Conservation (phyloP, 768 basidiomycete genomes). For the Boletus huronensis region DNA sequence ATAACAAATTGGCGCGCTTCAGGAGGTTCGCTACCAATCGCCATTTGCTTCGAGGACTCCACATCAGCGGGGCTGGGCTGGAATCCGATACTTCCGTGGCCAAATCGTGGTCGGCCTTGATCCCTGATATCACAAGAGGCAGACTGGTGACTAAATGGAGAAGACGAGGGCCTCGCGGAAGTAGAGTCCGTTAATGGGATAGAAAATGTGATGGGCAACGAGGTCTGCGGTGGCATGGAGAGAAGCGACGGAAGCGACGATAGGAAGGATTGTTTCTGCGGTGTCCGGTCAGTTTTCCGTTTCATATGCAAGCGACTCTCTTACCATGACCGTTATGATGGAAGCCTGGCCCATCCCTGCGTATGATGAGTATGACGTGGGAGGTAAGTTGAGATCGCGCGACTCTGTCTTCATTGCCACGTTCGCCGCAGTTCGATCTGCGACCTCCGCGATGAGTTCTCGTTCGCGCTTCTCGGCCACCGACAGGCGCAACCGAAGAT, state of each 20-base stretch:
- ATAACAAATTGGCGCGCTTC: constrained; percentile 54
- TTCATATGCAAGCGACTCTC: constrained; percentile 1
- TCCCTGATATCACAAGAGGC: constrained; percentile 46
- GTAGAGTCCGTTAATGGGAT: constrained; percentile 42
- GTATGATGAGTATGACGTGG: constrained; percentile 40
- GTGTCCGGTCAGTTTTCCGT: constrained; percentile 14
- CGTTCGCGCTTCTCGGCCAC: constrained; percentile 65
- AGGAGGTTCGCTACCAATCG: constrained; percentile 31
- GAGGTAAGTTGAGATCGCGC: constrained; percentile 47
- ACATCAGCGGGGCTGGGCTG: constrained; percentile 45
- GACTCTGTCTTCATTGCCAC: constrained; percentile 56
- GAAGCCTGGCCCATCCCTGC: constrained; percentile 45
- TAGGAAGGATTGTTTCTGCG: constrained; percentile 61
- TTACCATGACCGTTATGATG: constrained; percentile 69
- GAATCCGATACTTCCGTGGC: constrained; percentile 38
- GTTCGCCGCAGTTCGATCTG: constrained; percentile 35
- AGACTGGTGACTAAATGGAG: constrained; percentile 41
- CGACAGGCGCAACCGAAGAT: constrained; percentile 60
- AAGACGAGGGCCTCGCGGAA: constrained; percentile 38
- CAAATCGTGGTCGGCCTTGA: constrained; percentile 51
- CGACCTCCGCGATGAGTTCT: constrained; percentile 60
- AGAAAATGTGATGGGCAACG: constrained; percentile 54
- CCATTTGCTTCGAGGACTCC: constrained; percentile 27
- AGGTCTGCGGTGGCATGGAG: constrained; percentile 57
- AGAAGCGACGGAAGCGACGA: constrained; percentile 75